A percentile compares a stretch with the other conserved stretches of the same genome.
phyloP scores from a whole-genome alignment of 805 yeast species.

The Hagleromyces aurorensis region DNA sequence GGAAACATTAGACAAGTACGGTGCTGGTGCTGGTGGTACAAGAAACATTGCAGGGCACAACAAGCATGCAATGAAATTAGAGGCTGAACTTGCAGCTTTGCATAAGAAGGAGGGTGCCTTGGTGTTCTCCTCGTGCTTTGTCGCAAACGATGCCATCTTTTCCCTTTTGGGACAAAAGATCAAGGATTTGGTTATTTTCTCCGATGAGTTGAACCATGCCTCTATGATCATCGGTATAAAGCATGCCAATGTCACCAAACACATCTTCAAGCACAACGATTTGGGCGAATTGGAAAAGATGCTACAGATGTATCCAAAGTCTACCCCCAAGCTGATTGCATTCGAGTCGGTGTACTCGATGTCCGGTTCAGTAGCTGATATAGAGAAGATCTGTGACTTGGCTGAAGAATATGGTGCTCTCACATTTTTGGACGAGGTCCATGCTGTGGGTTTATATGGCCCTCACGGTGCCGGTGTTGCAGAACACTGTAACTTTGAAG shows the following conservation, averaged over 20 bases:
- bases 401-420: slow-evolving; percentile 97
- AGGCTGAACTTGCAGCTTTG: slow-evolving; percentile 77
- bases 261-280: slow-evolving; percentile 87
- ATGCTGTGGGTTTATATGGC: slow-evolving; percentile 98
- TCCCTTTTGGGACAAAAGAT: slow-evolving; percentile 86
- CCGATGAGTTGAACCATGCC: slow-evolving; percentile 93
- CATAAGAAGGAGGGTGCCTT: slow-evolving; percentile 94
- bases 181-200: slow-evolving; percentile 82
- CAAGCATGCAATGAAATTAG: slow-evolving; percentile 78
- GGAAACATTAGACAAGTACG: slow-evolving; percentile 74
- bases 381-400: slow-evolving; percentile 82
- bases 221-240: slow-evolving; percentile 95
- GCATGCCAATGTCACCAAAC: slow-evolving; percentile 82
- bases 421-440: slow-evolving; percentile 96
- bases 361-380: slow-evolving; percentile 97
- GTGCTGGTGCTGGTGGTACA: slow-evolving; percentile 99
- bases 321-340: slow-evolving; percentile 91
- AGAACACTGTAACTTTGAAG: slow-evolving; percentile 86
- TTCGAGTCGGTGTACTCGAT: slow-evolving; percentile 96
- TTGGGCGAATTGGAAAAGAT: slow-evolving; percentile 71
- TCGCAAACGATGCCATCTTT: slow-evolving; percentile 92
- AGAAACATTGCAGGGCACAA: slow-evolving; percentile 98
- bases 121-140: slow-evolving; percentile 92
- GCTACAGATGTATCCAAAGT: slow-evolving; percentile 71
- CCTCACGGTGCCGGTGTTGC: slow-evolving; percentile 99